phyloP scores from a whole-genome alignment of 331 rosid genomes.

The Erythrophleum ivorense region DNA sequence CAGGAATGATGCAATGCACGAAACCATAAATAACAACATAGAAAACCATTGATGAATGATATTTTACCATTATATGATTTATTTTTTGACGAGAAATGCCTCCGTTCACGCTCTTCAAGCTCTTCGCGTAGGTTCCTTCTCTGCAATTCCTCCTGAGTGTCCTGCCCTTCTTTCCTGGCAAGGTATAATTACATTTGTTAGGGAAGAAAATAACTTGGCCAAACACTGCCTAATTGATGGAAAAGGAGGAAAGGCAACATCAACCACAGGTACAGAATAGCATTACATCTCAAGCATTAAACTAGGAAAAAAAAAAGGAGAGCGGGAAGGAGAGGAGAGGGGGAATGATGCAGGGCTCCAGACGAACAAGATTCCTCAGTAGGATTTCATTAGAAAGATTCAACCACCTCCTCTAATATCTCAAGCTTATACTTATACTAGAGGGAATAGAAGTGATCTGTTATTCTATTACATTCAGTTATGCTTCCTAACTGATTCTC shows the following conservation, averaged over 20 bases:
- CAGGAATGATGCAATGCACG: not conserved
- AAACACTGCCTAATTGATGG: not conserved
- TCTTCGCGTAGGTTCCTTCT: conserved; percentile 89
- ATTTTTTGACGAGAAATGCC: conserved; percentile 87
- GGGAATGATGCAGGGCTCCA: no score
- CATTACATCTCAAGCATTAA: not conserved
- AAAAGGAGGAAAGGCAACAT: not conserved
- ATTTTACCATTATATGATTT: conserved; percentile 66
- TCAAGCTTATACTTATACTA: no score
- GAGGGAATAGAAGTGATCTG: no score
- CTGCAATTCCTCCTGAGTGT: conserved; percentile 79
- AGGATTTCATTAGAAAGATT: no score
- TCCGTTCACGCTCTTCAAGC: conserved; percentile 87
- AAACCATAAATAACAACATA: not conserved
- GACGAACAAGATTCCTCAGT: no score
- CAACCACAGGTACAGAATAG: not conserved
- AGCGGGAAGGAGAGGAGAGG: not conserved
- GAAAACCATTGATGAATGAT: not conserved
- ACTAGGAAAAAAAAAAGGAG: not conserved
- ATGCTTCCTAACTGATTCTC: no score
- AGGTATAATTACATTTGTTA: conserved; percentile 6
- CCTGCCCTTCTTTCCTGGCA: conserved; percentile 86
- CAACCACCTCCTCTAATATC: no score
- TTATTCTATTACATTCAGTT: no score
- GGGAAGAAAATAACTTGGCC: not conserved